Evolutionary conservation across 2,329 filamentous ascomycete genomes (phyloP), one percentile per base, ranked within the genome.

Genomic region (Aspergillus melleus): DNA sequence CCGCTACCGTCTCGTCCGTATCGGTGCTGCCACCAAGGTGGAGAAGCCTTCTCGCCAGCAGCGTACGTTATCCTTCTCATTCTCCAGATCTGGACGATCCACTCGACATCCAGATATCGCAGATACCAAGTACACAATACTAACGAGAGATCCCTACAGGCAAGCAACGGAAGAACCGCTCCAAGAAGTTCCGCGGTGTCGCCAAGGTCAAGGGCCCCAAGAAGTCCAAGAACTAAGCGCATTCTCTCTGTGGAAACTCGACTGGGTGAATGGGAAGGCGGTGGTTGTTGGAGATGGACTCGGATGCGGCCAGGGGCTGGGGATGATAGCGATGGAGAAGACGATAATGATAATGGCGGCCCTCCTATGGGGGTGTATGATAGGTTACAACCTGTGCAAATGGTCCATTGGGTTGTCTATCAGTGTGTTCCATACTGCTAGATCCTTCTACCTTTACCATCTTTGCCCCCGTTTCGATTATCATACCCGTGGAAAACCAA

Each of bases 151-250:
- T 36, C 50, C 20, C 32, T 46, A 85, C 83, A 98, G 94, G 94
- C 90, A 99, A 99, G 88, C 95, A 98, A 86, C 91, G 95, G 86
- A 99, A 99, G 92, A 99, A 99, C 91, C 89, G 94, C 82, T 88
- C 91, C 84, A 98, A 99, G 92, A 95, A 94, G 80, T 90, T 97
- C 82, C 91, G 95, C 74, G 95, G 95, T 80, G 96, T 92, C 76
- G 94, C 92, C 77, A 99, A 99, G 92, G 88, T 89, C 86, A 97
- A 97, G 91, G 92, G 92, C 81, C 89, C 89, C 79, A 95, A 96
- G 88, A 96, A 97, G 90, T 91, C 82, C 82, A 85, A 81, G 83
- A 88, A 90, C 87, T 92, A 91, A 84, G 82, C 80, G 71, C 65
- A 65, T 71, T 66, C 60, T 58, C 60, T 60, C 62, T 64, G 64